These are phyloP conservation scores for Populus hybrid DNA, from an alignment of 441 rosid genomes.

Conservation along the genomic window DNA sequence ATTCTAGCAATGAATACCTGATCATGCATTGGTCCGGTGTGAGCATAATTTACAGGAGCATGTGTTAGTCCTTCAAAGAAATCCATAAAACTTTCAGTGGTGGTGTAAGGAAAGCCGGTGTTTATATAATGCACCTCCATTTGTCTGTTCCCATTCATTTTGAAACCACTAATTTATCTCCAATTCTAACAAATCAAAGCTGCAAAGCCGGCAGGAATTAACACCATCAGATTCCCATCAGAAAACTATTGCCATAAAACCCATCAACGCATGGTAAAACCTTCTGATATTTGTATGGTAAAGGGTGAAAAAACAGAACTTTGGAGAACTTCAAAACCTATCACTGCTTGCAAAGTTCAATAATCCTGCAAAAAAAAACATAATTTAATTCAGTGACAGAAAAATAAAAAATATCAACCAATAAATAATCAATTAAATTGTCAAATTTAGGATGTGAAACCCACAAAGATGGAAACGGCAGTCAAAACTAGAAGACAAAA, in stretches of 20 bases:
- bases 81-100: slow-evolving; percentile 64
- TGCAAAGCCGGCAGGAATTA: slow-evolving; percentile 18
- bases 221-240: slow-evolving; percentile 5
- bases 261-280: not conserved
- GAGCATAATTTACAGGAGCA: slow-evolving; percentile 58
- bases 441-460: not conserved
- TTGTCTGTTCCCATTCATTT: slow-evolving; percentile 53
- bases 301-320: not conserved
- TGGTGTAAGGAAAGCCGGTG: slow-evolving; percentile 51
- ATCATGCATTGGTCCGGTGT: slow-evolving; percentile 48
- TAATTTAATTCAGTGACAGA: not conserved
- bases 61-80: slow-evolving; percentile 68
- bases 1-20: slow-evolving; percentile 40
- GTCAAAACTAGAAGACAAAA: not conserved
- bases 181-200: slow-evolving; percentile 15
- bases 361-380: slow-evolving; percentile 11
- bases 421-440: not conserved
- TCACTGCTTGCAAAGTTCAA: not conserved
- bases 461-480: not conserved
- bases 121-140: slow-evolving; percentile 55
- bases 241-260: not conserved
- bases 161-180: slow-evolving; percentile 6
- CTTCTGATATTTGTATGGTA: not conserved
- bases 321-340: not conserved
- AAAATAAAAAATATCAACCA: not conserved